Conservation (phyloP, 1,139 yeast genomes). For the Yamadazyma oceani region DNA sequence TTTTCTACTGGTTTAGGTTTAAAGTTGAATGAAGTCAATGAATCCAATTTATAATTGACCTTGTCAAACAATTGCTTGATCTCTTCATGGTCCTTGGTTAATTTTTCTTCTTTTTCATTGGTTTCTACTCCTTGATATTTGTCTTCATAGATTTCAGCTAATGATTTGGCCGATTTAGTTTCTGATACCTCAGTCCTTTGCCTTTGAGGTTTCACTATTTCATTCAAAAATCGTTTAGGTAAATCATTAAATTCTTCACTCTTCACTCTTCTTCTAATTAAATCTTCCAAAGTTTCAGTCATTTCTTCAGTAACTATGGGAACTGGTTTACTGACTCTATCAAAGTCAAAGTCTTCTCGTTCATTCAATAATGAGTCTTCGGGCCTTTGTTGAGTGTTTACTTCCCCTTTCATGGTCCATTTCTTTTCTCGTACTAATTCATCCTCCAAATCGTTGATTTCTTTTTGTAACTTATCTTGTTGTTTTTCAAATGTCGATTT, state of each 20-base stretch:
- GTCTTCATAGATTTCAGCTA: constrained; percentile 91
- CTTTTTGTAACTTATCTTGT: constrained; percentile 71
- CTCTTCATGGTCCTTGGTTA: constrained; percentile 75
- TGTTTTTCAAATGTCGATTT: constrained; percentile 83
- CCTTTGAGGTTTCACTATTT: constrained; percentile 52
- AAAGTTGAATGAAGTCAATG: constrained; percentile 89
- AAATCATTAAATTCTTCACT: constrained; percentile 81
- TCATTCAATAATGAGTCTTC: constrained; percentile 66
- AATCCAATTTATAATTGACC: constrained; percentile 74
- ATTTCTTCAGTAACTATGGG: constrained; percentile 90
- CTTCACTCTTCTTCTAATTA: constrained; percentile 78
- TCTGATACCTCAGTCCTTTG: constrained; percentile 70
- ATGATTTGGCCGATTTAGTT: constrained; percentile 79
- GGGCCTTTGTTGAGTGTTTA: constrained; percentile 77
- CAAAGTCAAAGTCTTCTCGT: constrained; percentile 42
- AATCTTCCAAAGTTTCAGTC: constrained; percentile 83
- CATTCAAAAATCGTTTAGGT: constrained; percentile 68
- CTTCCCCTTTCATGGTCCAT: constrained; percentile 96
- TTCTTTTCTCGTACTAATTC: constrained; percentile 88
- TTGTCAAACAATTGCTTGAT: constrained; percentile 63
- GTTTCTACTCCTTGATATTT: constrained; percentile 55
- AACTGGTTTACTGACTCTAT: constrained; percentile 55
- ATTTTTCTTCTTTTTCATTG: constrained; percentile 54
- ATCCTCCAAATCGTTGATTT: constrained; percentile 75
- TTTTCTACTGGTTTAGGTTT: constrained; percentile 84